These are phyloP conservation scores for Penicillium ucsense DNA, from an alignment of 495 filamentous ascomycete species.

Conservation along the genomic window DNA sequence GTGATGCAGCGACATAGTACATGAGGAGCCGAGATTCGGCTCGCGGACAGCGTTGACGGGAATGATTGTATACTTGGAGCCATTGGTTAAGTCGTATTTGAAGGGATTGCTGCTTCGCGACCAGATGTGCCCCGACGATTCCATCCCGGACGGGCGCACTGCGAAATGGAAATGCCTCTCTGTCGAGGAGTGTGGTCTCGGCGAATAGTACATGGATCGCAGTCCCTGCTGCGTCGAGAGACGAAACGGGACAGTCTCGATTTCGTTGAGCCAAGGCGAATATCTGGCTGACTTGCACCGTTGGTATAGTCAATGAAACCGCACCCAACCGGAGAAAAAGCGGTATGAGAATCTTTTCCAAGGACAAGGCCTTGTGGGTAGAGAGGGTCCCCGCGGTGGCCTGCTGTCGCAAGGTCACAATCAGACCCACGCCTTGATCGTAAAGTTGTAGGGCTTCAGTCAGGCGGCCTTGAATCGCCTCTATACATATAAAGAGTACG, in stretches of 20 bases:
- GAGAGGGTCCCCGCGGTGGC: conserved; percentile 2
- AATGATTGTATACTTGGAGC: neutral
- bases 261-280: neutral
- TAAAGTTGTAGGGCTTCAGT: conserved; percentile 18
- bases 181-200: conserved; percentile 13
- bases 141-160: neutral
- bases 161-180: conserved; percentile 3
- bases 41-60: neutral
- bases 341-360: conserved; percentile 15
- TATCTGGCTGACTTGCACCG: conserved; percentile 8
- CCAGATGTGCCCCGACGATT: conserved; percentile 3
- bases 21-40: conserved; percentile 3
- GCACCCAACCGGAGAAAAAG: conserved; percentile 16
- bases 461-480: conserved; percentile 39
- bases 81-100: conserved; percentile 4
- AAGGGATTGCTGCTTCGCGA: conserved; percentile 3
- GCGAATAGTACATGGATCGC: conserved; percentile 17
- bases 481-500: conserved; percentile 44
- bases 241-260: neutral
- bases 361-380: conserved; percentile 6
- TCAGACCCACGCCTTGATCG: conserved; percentile 13
- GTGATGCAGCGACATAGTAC: conserved; percentile 5
- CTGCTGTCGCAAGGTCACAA: conserved; percentile 12
- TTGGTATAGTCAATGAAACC: conserved; percentile 13
- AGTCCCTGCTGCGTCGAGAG: conserved; percentile 24